Conservation (phyloP, 306 rosid genomes). For the Trifolium dubium region DNA sequence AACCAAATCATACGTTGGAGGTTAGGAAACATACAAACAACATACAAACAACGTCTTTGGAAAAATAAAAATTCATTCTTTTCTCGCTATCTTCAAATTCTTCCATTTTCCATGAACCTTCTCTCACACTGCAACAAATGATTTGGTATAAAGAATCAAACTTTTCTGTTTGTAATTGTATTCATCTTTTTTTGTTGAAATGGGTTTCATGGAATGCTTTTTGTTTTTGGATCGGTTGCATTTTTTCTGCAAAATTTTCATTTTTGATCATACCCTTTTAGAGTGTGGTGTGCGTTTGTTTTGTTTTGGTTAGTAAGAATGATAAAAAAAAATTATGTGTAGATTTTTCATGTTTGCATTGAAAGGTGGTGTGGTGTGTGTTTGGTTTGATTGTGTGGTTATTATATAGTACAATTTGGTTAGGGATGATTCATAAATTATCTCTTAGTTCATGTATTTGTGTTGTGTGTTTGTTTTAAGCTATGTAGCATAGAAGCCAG, state of each 20-base stretch:
- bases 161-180: neutral
- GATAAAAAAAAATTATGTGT: neutral
- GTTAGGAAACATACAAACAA: no score
- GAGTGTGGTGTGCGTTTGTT: neutral
- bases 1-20: no score
- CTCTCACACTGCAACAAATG: neutral
- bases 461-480: conserved; percentile 1
- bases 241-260: conserved; percentile 1
- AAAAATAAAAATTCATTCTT: neutral
- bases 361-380: neutral
- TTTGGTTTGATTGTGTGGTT: neutral
- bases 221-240: conserved; percentile 23
- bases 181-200: neutral
- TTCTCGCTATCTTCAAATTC: neutral
- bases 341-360: neutral
- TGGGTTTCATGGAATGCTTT: conserved; percentile 6
- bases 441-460: neutral
- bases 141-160: neutral
- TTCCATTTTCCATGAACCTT: neutral
- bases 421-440: neutral
- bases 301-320: neutral
- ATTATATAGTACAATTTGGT: no score
- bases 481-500: neutral
- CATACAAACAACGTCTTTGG: no score
- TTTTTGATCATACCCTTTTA: conserved; percentile 34